Evolutionary conservation across 202 grass and related monocot genomes (phyloP).

Genomic region (Zoysia matrella): DNA sequence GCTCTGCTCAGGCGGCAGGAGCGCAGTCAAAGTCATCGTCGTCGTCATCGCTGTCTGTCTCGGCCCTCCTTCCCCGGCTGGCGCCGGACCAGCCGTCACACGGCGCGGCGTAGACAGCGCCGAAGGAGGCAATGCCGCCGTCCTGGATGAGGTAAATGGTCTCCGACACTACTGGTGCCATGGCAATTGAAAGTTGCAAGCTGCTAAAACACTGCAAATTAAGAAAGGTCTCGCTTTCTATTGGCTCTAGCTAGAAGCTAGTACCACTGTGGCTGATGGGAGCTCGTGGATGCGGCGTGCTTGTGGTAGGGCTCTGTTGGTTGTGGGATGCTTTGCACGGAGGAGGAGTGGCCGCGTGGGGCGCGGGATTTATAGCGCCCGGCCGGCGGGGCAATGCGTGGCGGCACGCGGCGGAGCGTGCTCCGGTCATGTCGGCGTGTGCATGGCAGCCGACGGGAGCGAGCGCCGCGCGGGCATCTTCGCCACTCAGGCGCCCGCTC

Average conservation of each 20-base stretch:
- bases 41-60: constrained; percentile 59
- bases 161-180: constrained; percentile 31
- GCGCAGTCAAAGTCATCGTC: constrained; percentile 75
- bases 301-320: constrained; percentile 26
- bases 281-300: neutral
- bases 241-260: neutral
- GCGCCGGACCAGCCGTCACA: neutral
- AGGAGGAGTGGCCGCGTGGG: constrained; percentile 43
- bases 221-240: neutral
- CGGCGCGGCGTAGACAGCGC: constrained; percentile 31
- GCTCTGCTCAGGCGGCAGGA: constrained; percentile 53
- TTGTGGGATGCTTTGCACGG: constrained; percentile 39
- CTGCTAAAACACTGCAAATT: too few relatives aligned
- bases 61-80: constrained; percentile 28
- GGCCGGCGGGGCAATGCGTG: constrained; percentile 46
- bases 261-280: constrained; percentile 9
- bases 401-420: constrained; percentile 61
- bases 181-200: neutral
- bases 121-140: constrained; percentile 48
- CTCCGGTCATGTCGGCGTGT: constrained; percentile 27
- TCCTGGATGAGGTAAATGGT: constrained; percentile 27
- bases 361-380: constrained; percentile 56
- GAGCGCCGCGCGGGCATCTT: constrained; percentile 10
- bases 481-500: neutral
- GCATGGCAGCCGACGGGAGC: constrained; percentile 35